Evolutionary conservation across 257 asterid genomes (phyloP), one percentile per base, ranked within the genome.

Genomic region (Phtheirospermum japonicum): DNA sequence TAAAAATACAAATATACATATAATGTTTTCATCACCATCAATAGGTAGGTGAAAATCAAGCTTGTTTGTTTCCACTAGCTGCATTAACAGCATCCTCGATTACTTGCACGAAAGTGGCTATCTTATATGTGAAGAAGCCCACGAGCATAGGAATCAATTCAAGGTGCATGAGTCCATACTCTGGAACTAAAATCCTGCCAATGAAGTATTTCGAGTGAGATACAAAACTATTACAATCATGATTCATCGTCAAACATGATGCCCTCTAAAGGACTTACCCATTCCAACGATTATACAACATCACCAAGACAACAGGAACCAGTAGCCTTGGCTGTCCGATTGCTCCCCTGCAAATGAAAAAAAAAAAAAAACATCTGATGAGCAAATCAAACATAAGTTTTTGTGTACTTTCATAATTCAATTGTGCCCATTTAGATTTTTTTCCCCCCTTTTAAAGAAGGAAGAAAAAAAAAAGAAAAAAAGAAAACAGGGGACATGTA

Each of bases 51-150:
- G 37, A 59, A 23, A 61, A 17, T 67, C 59, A 77, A 45, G 65
- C 68, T 78, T 79, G 49, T 40, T 79, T 71, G 65, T 76, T 75
- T 26, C 76, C 82, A 10, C 76, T 64, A 45, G 39, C 77, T 10
- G 66, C 64, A 39, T 55, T 67, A 50, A 88, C 19, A 30, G 88
- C 83, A 0, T 86, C 96, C 70, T 85, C 92, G 13, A 88, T 75
- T 13, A 88, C 92, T 80, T 72, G 92, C 64, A 56, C 65, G 71
- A 91, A 88, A 60, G 95, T 83, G 19, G 90, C 95, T 65, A 88
- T 86, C 92, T 91, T 88, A 84, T 88, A 91, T 6, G 96, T 91
- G 80, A 91, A 88, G 70, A 91, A 86, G 61, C 98, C 98, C 37
- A 88, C 90, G 5, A 91, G 83, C 88, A 88, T 86, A 11, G 96